Evolutionary conservation across 1,284 basidiomycete species (phyloP).

Genomic region (Termitomyces sp.): DNA sequence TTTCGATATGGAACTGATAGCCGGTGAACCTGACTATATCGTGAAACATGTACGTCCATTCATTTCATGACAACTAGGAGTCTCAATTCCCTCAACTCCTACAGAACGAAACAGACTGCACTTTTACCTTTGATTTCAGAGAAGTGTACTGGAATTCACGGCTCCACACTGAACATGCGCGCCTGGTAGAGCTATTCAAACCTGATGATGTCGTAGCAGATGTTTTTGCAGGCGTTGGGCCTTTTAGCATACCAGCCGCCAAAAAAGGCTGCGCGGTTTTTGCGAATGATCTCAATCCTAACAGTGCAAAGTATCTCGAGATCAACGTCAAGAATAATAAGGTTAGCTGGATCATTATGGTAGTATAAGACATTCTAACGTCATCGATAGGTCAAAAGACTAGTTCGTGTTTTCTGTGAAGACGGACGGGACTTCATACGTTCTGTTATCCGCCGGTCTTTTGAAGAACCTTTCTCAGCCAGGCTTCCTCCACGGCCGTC

Average conservation of each 20-base stretch:
- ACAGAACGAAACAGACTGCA: slow-evolving; percentile 80
- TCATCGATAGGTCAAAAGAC: slow-evolving; percentile 56
- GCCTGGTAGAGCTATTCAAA: slow-evolving; percentile 69
- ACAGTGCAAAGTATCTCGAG: slow-evolving; percentile 74
- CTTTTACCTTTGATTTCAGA: slow-evolving; percentile 92
- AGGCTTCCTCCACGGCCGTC: slow-evolving; percentile 43
- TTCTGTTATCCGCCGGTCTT: slow-evolving; percentile 46
- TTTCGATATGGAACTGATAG: slow-evolving; percentile 96
- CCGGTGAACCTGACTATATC: slow-evolving; percentile 81
- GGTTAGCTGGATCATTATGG: slow-evolving; percentile 36
- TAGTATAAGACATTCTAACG: background rate
- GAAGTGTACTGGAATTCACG: slow-evolving; percentile 98
- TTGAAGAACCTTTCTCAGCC: slow-evolving; percentile 60
- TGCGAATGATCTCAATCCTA: slow-evolving; percentile 94
- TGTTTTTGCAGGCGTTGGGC: slow-evolving; percentile 96
- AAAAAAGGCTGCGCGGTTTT: slow-evolving; percentile 86
- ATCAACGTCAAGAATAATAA: slow-evolving; percentile 74
- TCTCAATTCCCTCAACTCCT: background rate
- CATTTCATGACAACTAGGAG: slow-evolving; percentile 21
- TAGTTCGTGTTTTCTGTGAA: slow-evolving; percentile 68
- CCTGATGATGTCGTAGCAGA: slow-evolving; percentile 81
- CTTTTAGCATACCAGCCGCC: slow-evolving; percentile 91
- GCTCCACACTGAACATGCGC: slow-evolving; percentile 85
- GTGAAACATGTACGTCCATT: slow-evolving; percentile 68
- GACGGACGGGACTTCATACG: slow-evolving; percentile 87